Evolutionary conservation across 495 filamentous ascomycete genomes (phyloP), one percentile per base, ranked within the genome.

Genomic region (Parathielavia appendiculata): DNA sequence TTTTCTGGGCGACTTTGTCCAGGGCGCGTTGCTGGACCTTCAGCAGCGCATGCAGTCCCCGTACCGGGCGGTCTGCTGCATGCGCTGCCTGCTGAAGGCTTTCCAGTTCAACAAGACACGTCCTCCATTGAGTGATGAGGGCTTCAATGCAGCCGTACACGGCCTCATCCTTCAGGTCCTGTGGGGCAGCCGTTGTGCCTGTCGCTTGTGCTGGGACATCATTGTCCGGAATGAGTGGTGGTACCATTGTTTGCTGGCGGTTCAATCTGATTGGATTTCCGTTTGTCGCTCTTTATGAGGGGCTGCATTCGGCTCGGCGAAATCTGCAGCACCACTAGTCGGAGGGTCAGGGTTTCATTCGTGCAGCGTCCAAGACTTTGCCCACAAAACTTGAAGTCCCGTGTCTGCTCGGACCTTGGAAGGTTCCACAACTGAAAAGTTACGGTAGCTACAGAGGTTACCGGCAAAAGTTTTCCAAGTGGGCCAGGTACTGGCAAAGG

Each of bases 21-120:
- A 71, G 52, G 17, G 65, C 63, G 2, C 63, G 63, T n/a, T 68
- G 63, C 49, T 71, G 69, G 46, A 63, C 56, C 39, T 65, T 69
- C 47, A 69, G 55, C 40, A 70, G 59, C 19, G 51, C 43, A 35
- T 48, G 40, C 2, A 71, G 60, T 5, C 63, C 62, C 16, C 60
- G 56, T 30, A 71, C 63, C 0, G 67, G 65, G 6, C 50, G 44
- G 11, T 48, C 45, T 10, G 60, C 52, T 30, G 41, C 49, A 16
- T 45, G 53, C 30, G 67, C 52, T 12, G 58, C 54, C 8, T 53
- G 38, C 20, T 69, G 62, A 16, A 71, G 65, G 4, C 47, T 46
- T 17, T 58, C 57, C 5, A 71, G 63, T 54, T 70, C 65, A 0
- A 50, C 30, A 41, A 70, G 62, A 53, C 67, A 71, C 4, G 4